A percentile compares a stretch with the other conserved stretches of the same genome.
phyloP scores from a whole-genome alignment of 345 rosid species.

The Hibiscus trionum region DNA sequence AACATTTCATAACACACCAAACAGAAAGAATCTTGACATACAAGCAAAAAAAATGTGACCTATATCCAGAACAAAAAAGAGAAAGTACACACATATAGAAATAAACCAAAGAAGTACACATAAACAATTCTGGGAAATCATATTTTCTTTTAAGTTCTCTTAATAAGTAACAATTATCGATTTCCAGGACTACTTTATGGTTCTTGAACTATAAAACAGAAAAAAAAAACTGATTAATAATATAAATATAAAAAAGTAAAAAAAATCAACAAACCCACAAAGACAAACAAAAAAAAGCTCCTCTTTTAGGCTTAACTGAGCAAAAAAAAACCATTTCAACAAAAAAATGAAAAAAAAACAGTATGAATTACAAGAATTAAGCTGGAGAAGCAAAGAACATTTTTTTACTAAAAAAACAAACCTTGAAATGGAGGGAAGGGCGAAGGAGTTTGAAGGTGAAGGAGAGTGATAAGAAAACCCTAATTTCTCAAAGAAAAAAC shows the following conservation, averaged over 20 bases:
- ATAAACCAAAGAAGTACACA: neutral
- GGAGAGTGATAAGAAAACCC: neutral
- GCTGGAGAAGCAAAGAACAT: neutral
- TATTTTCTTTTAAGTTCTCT: neutral
- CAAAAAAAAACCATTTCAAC: neutral
- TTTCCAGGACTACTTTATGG: neutral
- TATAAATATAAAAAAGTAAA: neutral
- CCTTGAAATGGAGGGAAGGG: neutral
- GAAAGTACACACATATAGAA: neutral
- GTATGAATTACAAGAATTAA: neutral
- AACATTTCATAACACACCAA: neutral
- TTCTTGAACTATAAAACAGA: neutral
- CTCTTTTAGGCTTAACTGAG: neutral
- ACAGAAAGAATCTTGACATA: neutral
- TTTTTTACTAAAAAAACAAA: neutral
- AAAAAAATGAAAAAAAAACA: neutral
- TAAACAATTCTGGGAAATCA: neutral
- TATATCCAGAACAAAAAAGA: neutral
- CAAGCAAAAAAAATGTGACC: neutral
- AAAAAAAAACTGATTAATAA: neutral
- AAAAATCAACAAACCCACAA: neutral
- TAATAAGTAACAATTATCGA: neutral
- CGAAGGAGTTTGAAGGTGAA: neutral
- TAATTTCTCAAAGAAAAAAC: neutral
- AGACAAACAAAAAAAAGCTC: neutral